Base-by-base conservation (phyloP, 2,329 filamentous ascomycete species). In the Hymenotorrendiella dingleyae region DNA sequence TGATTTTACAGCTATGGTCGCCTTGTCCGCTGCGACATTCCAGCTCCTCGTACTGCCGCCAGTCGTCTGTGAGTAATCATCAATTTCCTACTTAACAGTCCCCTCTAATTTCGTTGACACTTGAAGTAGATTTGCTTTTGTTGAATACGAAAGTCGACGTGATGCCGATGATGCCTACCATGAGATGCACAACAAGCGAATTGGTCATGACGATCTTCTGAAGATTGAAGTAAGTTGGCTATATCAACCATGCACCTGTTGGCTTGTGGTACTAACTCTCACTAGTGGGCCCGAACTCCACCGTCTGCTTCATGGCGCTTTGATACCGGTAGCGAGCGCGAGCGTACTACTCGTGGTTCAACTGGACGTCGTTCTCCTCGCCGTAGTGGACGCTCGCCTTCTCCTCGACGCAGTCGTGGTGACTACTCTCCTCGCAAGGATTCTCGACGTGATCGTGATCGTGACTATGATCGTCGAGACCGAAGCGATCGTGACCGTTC, bases 131-230 rank as follows among this genome's bases (percentile, higher is more conserved):
- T 98, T 98, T 66, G 93, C 93, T 27, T 98, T 98, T 66, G 93
- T 98, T 53, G 93, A 98, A 70, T 98, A 98, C 67, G 93, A 98
- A 73, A 94, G 90, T 67, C 87, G 91, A 59, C 90, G 93, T 58
- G 93, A 98, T 74, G 90, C 93, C 52, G 93, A 98, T 67, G 93
- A 98, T 71, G 93, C 93, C 36, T 98, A 98, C 65, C 88, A 98
- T 67, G 93, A 98, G 72, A 98, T 98, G 93, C 93, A 98, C 65
- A 97, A 97, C 74, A 96, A 96, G 80, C 88, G 91, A 55, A 89
- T 98, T 57, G 90, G 89, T 36, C 84, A 49, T 30, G 93, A 98
- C 63, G 93, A 98, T 61, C 72, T 95, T 47, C 66, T 98, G 70
- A 98, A 98, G 73, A 97, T 98, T 54, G 93, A 98, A 79, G 93